Base-by-base conservation (phyloP, 208 protist genomes). In the Trypanosoma brucei region DNA sequence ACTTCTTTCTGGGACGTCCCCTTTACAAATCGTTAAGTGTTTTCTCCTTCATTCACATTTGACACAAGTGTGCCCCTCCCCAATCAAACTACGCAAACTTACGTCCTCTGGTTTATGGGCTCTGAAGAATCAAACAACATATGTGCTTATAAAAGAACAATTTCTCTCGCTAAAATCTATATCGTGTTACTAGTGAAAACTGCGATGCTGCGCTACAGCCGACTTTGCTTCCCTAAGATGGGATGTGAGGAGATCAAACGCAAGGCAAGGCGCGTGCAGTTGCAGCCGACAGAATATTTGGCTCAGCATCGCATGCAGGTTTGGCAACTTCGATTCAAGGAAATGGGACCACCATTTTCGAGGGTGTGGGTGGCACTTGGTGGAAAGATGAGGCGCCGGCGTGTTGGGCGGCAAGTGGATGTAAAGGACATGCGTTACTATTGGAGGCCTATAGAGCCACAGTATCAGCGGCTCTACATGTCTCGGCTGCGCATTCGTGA, bases 381-480 rank as follows among this genome's bases (percentile, higher is more conserved):
- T 31, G 88, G 88, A 1, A 94, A 94, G 68, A 94, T 94, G 88
- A 83, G 88, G 35, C 88, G 85, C n/a, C 83, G 88, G 3, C 88
- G 88, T 49, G 87, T 94, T 70, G 88, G 88, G 0, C 81, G 86
- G 13, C 85, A 94, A 58, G 84, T 91, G 36, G 88, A 94, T 57
- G 79, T 94, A 52, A 94, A 94, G 70, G 88, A 94, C 62, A 58
- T 84, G 76, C 83, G 88, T 9, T 94, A 91, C 77, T 94, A 94
- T 74, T 94, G 88, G 86, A 69, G 88, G 4, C 88, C 88, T 22
- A 94, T 94, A 48, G 88, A 94, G 70, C 88, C 88, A 33, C 85
- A 92, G 78, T 94, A 94, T 59, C 88, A 94, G 71, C 88, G 88
- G 3, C 80, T 94, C 51, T 94, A 94, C 72, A 94, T 90, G 88